These are phyloP conservation scores for Zymoseptoria tritici DNA, from an alignment of 2,329 filamentous ascomycete genomes.

Conservation along the genomic window DNA sequence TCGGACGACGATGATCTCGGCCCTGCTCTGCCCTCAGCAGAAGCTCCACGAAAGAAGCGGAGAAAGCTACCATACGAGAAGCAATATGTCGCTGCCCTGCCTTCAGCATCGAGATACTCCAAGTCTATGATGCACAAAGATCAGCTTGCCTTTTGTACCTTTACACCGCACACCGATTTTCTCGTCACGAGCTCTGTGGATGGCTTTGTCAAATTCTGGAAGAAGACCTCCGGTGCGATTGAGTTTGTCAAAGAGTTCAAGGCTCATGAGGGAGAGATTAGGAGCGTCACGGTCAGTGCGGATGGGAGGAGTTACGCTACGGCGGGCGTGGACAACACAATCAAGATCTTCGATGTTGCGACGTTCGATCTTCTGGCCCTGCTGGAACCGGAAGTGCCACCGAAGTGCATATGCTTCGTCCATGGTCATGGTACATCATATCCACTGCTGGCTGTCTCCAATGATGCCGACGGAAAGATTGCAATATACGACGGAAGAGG, in stretches of 20 bases:
- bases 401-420: constrained; percentile 83
- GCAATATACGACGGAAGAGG: constrained; percentile 85
- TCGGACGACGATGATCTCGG: constrained; percentile 78
- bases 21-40: constrained; percentile 75
- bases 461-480: constrained; percentile 64
- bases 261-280: constrained; percentile 80
- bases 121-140: constrained; percentile 99
- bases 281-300: constrained; percentile 72
- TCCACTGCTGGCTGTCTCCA: constrained; percentile 76
- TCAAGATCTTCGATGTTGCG: constrained; percentile 72
- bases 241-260: constrained; percentile 98
- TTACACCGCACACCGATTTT: constrained; percentile 89
- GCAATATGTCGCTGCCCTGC: constrained; percentile 84
- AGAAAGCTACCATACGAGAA: constrained; percentile 89
- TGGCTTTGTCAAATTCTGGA: constrained; percentile 99
- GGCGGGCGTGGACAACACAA: constrained; percentile 66
- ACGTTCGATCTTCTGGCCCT: constrained; percentile 67
- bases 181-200: constrained; percentile 89
- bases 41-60: constrained; percentile 74
- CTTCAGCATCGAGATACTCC: constrained; percentile 73
- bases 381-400: constrained; percentile 66
- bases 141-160: constrained; percentile 76
- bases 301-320: constrained; percentile 94
- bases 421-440: constrained; percentile 81
- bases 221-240: constrained; percentile 76